Evolutionary conservation across 495 filamentous ascomycete genomes (phyloP).

Genomic region (Aspergillus hancockii): DNA sequence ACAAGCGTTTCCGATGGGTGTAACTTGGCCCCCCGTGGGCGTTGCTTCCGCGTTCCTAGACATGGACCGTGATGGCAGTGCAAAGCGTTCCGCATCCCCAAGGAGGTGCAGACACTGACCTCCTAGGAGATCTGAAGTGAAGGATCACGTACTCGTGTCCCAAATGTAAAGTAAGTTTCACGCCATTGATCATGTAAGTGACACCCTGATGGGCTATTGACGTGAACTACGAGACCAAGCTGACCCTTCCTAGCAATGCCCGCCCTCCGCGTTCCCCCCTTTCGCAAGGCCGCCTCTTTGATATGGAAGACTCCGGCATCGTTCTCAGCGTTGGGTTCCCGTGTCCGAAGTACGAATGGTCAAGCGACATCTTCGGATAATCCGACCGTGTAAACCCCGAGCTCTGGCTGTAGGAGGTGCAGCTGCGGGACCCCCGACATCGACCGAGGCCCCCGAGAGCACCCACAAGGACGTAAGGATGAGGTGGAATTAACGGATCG

Average conservation of each 20-base stretch:
- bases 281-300: constrained; percentile 55
- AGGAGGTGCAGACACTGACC: constrained; percentile 40
- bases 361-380: constrained; percentile 58
- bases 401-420: constrained; percentile 60
- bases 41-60: constrained; percentile 53
- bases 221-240: constrained; percentile 8
- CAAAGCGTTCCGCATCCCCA: constrained; percentile 57
- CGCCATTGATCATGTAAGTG: constrained; percentile 60
- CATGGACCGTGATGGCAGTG: constrained; percentile 43
- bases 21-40: constrained; percentile 42
- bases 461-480: constrained; percentile 59
- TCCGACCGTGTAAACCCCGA: constrained; percentile 58
- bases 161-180: constrained; percentile 56
- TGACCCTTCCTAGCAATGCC: constrained; percentile 51
- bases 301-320: constrained; percentile 64
- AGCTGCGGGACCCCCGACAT: constrained; percentile 43
- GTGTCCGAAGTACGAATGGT: constrained; percentile 64
- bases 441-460: constrained; percentile 1
- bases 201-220: neutral
- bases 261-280: constrained; percentile 60
- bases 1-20: constrained; percentile 12
- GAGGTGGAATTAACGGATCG: constrained; percentile 40
- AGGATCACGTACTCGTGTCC: constrained; percentile 62
- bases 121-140: constrained; percentile 49
- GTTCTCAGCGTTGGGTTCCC: constrained; percentile 49